These are phyloP conservation scores for Epichloe sylvatica DNA, from an alignment of 2,329 filamentous ascomycete genomes.

Conservation along the genomic window DNA sequence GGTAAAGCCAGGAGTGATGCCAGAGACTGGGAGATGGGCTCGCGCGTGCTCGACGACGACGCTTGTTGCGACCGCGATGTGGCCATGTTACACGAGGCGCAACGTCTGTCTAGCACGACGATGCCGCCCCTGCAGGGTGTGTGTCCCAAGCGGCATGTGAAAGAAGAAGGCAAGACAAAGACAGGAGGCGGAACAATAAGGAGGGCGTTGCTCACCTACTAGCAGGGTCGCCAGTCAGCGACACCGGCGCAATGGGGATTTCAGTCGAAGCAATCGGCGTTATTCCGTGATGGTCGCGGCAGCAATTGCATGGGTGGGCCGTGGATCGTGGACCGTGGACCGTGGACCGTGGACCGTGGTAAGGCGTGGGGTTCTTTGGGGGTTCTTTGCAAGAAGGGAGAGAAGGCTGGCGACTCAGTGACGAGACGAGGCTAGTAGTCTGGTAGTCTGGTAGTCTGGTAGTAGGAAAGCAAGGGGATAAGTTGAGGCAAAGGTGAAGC, in stretches of 20 bases:
- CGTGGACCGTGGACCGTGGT: conserved; percentile 1
- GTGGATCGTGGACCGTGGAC: no score
- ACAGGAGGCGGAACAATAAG: neutral
- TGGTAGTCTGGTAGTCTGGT: no score
- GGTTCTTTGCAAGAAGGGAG: neutral
- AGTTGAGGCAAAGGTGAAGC: neutral
- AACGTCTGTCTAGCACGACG: conserved; percentile 2
- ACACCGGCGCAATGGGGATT: conserved; percentile 1
- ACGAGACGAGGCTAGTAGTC: conserved; percentile 1
- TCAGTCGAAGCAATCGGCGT: conserved; percentile 8
- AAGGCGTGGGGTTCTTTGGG: conserved; percentile 5
- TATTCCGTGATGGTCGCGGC: conserved; percentile 6
- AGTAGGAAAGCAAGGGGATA: neutral
- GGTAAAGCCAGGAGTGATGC: neutral
- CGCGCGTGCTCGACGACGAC: neutral
- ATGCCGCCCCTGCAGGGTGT: neutral
- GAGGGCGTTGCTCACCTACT: conserved; percentile 2
- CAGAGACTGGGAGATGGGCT: neutral
- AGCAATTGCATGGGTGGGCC: conserved; percentile 6
- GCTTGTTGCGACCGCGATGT: conserved; percentile 6
- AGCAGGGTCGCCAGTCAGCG: neutral
- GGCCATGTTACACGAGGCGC: conserved; percentile 7
- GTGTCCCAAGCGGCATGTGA: neutral
- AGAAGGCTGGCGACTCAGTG: conserved; percentile 6
- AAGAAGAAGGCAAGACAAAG: neutral